Conservation (phyloP, 306 rosid species). For the Comarum palustre region DNA sequence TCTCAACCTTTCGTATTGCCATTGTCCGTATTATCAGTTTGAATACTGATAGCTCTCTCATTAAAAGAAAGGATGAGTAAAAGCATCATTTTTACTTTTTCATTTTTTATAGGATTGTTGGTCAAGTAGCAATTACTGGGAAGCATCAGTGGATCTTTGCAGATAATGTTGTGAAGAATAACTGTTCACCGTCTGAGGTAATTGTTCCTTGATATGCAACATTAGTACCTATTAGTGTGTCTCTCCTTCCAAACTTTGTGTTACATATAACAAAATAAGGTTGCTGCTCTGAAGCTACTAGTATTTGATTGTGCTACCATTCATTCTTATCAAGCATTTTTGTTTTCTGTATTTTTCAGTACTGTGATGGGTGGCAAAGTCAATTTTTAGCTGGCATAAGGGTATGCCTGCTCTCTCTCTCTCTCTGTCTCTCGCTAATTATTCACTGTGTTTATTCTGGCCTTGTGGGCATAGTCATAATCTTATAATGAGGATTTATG, state of each 20-base stretch:
- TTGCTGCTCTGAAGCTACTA: constrained; percentile 5
- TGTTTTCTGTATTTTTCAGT: constrained; percentile 46
- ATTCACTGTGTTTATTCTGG: background rate
- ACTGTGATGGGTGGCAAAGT: constrained; percentile 73
- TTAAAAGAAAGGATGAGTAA: background rate
- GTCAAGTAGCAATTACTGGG: constrained; percentile 88
- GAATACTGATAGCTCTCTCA: background rate
- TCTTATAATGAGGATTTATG: background rate
- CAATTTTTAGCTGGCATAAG: constrained; percentile 87
- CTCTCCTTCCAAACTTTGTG: background rate
- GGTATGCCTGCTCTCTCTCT: constrained; percentile 42
- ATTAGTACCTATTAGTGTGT: constrained; percentile 12
- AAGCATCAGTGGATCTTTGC: constrained; percentile 84
- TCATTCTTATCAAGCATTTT: constrained; percentile 20
- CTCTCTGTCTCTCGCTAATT: background rate
- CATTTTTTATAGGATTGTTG: constrained; percentile 60
- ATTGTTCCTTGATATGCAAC: constrained; percentile 22
- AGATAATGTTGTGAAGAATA: constrained; percentile 51
- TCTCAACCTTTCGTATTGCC: background rate
- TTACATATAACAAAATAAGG: background rate
- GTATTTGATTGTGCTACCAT: constrained; percentile 18
- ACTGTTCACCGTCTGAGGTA: constrained; percentile 69
- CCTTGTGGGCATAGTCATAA: background rate
- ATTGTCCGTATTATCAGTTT: background rate
- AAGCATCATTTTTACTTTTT: background rate